phyloP scores from a whole-genome alignment of 441 rosid species.

The Jatropha podagrica region DNA sequence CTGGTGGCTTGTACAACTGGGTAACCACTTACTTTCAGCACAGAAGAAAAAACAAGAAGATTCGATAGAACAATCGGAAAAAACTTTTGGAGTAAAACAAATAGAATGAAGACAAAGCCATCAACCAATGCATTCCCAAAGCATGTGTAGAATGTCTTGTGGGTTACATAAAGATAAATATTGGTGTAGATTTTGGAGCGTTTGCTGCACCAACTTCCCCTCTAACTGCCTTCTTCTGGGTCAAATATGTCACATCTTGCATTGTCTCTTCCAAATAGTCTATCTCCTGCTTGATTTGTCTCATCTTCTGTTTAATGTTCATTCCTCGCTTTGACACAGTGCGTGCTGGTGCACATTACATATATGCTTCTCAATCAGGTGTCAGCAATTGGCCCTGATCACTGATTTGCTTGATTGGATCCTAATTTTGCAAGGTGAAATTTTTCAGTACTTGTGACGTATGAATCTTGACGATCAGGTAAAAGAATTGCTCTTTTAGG shows the following conservation, averaged over 20 bases:
- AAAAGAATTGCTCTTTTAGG: too few relatives aligned
- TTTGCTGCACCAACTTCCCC: slow-evolving; percentile 64
- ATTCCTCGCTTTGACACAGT: not conserved
- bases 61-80: slow-evolving; percentile 19
- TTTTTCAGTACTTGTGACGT: too few relatives aligned
- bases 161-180: slow-evolving; percentile 11
- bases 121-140: slow-evolving; percentile 23
- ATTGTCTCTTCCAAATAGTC: not conserved
- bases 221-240: slow-evolving; percentile 23
- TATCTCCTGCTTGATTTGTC: not conserved
- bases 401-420: too few relatives aligned
- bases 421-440: too few relatives aligned
- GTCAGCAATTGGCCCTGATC: too few relatives aligned
- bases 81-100: slow-evolving; percentile 26
- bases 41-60: slow-evolving; percentile 1
- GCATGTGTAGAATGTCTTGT: slow-evolving; percentile 33
- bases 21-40: slow-evolving; percentile 29
- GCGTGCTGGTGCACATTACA: too few relatives aligned
- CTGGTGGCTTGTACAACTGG: slow-evolving; percentile 30
- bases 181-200: slow-evolving; percentile 34
- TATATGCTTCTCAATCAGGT: too few relatives aligned
- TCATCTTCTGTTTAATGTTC: too few relatives aligned
- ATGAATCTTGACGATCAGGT: too few relatives aligned
- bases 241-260: slow-evolving; percentile 24
- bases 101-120: slow-evolving; percentile 31